Evolutionary conservation across 306 rosid species (phyloP), one percentile per base, ranked within the genome.

Genomic region (Prunus armeniaca): DNA sequence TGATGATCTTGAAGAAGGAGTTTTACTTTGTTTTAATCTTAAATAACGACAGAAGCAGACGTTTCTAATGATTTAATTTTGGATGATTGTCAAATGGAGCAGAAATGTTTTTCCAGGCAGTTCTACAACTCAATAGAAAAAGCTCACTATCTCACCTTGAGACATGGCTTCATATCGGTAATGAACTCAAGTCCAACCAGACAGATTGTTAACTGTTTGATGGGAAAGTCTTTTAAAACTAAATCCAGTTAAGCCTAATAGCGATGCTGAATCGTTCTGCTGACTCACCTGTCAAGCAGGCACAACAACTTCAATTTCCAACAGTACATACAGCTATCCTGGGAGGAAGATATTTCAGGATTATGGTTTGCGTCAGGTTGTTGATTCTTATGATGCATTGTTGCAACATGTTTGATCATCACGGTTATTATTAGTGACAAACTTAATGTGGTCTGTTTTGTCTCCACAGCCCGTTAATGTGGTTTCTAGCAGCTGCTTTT

Each of bases 91-190:
- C 49, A 54, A 79, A 65, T 74, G 77, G 72, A 45, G 79, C 84
- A 84, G 87, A 84, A 81, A 80, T 80, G 80, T 81, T 84, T 84
- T 63, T 77, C 69, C 80, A 84, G 84, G 83, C 87, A 84, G 69
- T 84, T 84, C 77, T 32, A 68, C 50, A 41, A 41, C 0, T 84
- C 87, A 5, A 82, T 84, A 5, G 87, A 84, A 55, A 84, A 80
- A 73, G 87, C 80, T 61, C 84, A 84, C 71, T 84, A 73, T 73
- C 62, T 80, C 77, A 84, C 84, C 61, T n/a, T 84, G 77, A 77
- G 87, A 62, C 87, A 84, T 32, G 87, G 84, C 58, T 83, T 84
- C 73, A 80, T 84, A 34, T 60, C 80, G 57, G 87, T 84, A 77
- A 76, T 38, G 9, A 38, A 38, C 43, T 38, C 43, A 38, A 6